Percentiles rank a stretch among this genome's conserved stretches.
Evolutionary conservation across 1,284 basidiomycete genomes (phyloP).

Genomic region (Trichosporon sp.): DNA sequence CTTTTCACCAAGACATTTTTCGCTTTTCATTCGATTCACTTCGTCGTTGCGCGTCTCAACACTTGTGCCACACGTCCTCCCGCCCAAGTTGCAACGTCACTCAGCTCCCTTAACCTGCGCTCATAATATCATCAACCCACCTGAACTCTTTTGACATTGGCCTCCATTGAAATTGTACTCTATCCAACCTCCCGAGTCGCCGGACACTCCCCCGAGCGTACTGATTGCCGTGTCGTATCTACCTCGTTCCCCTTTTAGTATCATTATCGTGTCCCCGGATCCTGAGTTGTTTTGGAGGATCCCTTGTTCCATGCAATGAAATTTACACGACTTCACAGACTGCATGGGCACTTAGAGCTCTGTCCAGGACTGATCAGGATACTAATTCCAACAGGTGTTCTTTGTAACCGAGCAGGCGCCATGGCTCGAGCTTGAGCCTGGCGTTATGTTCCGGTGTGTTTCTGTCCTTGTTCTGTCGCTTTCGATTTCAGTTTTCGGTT

Average conservation of each 20-base stretch:
- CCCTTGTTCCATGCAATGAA: slow-evolving; percentile 12
- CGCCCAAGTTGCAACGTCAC: not conserved
- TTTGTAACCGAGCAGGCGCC: not conserved
- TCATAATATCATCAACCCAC: not conserved
- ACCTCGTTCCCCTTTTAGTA: not conserved
- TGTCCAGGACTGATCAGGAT: not conserved
- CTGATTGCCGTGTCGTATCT: not conserved
- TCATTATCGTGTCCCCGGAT: slow-evolving; percentile 5
- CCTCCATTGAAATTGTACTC: slow-evolving; percentile 5
- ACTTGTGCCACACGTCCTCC: slow-evolving; percentile 4
- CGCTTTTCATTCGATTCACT: not conserved
- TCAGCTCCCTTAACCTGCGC: not conserved
- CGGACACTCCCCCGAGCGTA: not conserved
- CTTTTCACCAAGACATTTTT: slow-evolving; percentile 3
- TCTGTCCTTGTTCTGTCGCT: no score
- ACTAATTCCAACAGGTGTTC: not conserved
- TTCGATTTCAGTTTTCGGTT: not conserved
- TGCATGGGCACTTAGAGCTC: not conserved
- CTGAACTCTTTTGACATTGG: not conserved
- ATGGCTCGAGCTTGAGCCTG: not conserved
- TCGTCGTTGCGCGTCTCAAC: slow-evolving; percentile 13
- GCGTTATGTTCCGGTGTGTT: not conserved
- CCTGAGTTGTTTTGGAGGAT: slow-evolving; percentile 9
- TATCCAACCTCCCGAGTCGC: not conserved
- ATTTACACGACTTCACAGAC: not conserved